phyloP scores from a whole-genome alignment of 345 rosid species.

The Eucalyptus erythrocorys region DNA sequence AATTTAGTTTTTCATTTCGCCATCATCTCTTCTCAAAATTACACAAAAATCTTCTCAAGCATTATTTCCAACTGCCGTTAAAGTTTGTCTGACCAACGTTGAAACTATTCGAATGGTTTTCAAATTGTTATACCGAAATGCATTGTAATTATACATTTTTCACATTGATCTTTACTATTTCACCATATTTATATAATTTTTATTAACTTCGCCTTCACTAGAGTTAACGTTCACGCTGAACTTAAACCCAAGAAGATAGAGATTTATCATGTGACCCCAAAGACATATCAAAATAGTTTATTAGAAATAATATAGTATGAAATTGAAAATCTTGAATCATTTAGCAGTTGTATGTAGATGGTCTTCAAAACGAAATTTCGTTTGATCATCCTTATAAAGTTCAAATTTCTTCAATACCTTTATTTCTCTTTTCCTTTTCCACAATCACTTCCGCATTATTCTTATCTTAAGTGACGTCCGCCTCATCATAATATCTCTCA shows the following conservation, averaged over 20 bases:
- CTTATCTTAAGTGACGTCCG: no score
- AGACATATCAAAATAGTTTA: no score
- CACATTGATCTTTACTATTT: not conserved
- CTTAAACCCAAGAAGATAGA: rapidly evolving
- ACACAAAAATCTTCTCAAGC: not conserved
- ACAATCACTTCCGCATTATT: no score
- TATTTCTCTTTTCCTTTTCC: no score
- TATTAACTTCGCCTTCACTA: not conserved
- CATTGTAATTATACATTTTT: not conserved
- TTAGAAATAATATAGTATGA: no score
- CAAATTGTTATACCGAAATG: not conserved
- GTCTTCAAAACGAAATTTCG: no score
- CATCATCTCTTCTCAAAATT: not conserved
- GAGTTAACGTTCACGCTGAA: not conserved
- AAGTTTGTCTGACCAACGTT: not conserved
- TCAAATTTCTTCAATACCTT: no score
- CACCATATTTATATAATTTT: not conserved
- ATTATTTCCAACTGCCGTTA: not conserved
- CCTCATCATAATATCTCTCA: no score
- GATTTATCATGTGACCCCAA: not conserved
- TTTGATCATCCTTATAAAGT: no score
- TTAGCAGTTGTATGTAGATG: no score
- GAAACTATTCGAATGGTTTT: not conserved
- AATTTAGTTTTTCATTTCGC: not conserved
- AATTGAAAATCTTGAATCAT: no score